Percentiles rank a stretch among this genome's conserved stretches.
phyloP scores from a whole-genome alignment of 2,329 filamentous ascomycete genomes.

The Fonsecaea erecta region DNA sequence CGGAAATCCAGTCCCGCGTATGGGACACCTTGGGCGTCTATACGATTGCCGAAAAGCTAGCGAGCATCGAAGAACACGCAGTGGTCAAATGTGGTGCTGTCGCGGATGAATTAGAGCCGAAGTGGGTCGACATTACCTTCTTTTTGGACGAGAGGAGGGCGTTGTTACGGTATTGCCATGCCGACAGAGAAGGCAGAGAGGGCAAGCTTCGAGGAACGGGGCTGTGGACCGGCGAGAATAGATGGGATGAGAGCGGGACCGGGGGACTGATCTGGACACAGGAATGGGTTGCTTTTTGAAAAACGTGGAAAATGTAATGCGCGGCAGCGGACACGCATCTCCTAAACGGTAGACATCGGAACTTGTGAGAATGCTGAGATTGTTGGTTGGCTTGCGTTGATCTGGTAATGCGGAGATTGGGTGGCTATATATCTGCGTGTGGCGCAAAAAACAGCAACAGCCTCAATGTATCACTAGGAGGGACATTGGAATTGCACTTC shows the following conservation, averaged over 20 bases:
- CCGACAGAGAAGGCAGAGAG: constrained; percentile 27
- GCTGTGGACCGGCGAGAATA: constrained; percentile 14
- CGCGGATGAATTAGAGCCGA: constrained; percentile 28
- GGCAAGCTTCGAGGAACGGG: constrained; percentile 27
- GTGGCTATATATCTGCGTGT: not conserved
- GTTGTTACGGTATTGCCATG: constrained; percentile 35
- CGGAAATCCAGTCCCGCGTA: constrained; percentile 24
- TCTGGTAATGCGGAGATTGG: not conserved
- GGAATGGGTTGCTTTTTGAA: constrained; percentile 35
- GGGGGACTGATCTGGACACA: constrained; percentile 37
- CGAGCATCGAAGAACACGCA: constrained; percentile 36
- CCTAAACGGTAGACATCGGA: too few relatives aligned
- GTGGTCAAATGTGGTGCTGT: constrained; percentile 28
- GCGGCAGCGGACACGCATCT: not conserved
- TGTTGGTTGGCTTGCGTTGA: not conserved
- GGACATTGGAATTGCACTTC: not conserved
- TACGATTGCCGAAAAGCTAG: constrained; percentile 34
- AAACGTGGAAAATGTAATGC: not conserved
- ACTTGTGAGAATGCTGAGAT: too few relatives aligned
- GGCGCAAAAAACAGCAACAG: not conserved
- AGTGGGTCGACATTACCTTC: constrained; percentile 38
- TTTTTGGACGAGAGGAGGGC: constrained; percentile 34
- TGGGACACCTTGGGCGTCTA: constrained; percentile 35
- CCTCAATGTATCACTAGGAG: not conserved
- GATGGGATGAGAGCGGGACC: constrained; percentile 26